phyloP scores from a whole-genome alignment of 2,329 filamentous ascomycete species.

The Fusarium sp. region DNA sequence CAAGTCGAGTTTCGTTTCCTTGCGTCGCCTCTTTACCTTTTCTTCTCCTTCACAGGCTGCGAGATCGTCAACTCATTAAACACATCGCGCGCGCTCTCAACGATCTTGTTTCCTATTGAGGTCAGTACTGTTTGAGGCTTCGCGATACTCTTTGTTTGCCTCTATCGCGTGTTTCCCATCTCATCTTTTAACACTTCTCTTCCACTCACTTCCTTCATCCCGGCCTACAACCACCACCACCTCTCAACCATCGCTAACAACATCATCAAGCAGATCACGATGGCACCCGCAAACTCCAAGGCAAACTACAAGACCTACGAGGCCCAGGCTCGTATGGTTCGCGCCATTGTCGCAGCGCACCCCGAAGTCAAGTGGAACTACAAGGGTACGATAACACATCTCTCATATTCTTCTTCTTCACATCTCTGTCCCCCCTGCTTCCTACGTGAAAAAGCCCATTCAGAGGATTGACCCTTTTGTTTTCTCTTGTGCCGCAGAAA shows the following conservation, averaged over 20 bases:
- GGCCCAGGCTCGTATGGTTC: constrained; percentile 69
- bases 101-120: not conserved
- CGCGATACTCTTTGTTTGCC: not conserved
- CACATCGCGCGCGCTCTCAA: not conserved
- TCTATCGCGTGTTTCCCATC: not conserved
- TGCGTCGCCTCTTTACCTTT: not conserved
- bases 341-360: constrained; percentile 70
- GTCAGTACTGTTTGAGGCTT: constrained; percentile 8
- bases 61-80: constrained; percentile 2
- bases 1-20: not conserved
- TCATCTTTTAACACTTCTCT: not conserved
- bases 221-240: not conserved
- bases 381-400: constrained; percentile 62
- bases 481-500: constrained; percentile 52
- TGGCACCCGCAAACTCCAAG: constrained; percentile 57
- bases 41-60: not conserved
- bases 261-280: constrained; percentile 40
- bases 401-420: not conserved
- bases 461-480: constrained; percentile 48
- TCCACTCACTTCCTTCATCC: not conserved
- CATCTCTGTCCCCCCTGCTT: no score
- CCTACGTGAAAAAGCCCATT: not conserved
- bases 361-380: constrained; percentile 68
- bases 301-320: constrained; percentile 72
- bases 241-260: not conserved